Conservation (phyloP, 2,329 filamentous ascomycete species). For the Ploettnerulaceae sp. region DNA sequence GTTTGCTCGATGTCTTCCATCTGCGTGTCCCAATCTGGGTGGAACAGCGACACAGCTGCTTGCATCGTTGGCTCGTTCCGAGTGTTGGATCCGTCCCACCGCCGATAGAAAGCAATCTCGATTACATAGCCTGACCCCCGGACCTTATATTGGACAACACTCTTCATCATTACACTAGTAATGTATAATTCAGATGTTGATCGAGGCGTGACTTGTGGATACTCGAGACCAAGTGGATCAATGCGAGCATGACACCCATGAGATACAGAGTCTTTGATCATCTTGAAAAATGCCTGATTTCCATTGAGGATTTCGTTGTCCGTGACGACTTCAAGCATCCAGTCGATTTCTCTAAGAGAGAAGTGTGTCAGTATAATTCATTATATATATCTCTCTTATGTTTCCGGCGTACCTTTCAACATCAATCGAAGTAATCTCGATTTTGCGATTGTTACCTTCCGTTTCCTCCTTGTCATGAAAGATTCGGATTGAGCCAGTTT, state of each 20-base stretch:
- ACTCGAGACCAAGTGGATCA: constrained; percentile 26
- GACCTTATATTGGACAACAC: constrained; percentile 26
- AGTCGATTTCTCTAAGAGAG: constrained; percentile 26
- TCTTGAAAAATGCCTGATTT: constrained; percentile 17
- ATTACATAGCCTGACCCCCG: constrained; percentile 25
- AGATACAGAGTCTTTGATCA: constrained; percentile 23
- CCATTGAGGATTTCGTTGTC: constrained; percentile 22
- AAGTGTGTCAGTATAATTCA: background rate
- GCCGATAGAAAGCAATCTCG: constrained; percentile 31
- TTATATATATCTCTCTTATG: background rate
- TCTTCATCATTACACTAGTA: constrained; percentile 23
- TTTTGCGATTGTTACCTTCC: background rate
- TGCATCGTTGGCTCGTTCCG: constrained; percentile 20
- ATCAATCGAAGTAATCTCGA: constrained; percentile 28
- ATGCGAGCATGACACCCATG: constrained; percentile 12
- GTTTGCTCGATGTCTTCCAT: constrained; percentile 27
- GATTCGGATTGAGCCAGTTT: constrained; percentile 23
- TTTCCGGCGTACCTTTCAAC: constrained; percentile 23
- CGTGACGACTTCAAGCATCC: constrained; percentile 31
- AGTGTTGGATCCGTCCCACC: constrained; percentile 25
- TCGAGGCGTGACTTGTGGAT: constrained; percentile 22
- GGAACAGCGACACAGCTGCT: constrained; percentile 29
- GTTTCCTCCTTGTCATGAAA: constrained; percentile 19
- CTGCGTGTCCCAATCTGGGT: constrained; percentile 29
- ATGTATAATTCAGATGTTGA: constrained; percentile 16